Evolutionary conservation across 371 early-diverging fungal genomes (phyloP).

Genomic region (Mortierella sp.): DNA sequence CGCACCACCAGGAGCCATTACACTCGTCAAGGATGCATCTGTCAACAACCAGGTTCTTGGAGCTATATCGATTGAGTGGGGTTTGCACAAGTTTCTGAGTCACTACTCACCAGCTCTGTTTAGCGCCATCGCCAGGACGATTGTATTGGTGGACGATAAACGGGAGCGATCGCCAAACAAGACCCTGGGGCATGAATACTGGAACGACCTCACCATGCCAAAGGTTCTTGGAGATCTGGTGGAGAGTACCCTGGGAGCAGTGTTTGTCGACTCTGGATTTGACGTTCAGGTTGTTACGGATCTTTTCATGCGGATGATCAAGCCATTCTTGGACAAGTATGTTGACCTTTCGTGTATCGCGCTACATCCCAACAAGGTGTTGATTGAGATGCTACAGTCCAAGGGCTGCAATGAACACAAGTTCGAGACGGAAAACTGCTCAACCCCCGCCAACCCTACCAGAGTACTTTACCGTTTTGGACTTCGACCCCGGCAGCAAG

Average conservation of each 20-base stretch:
- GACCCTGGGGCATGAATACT: slow-evolving; percentile 66
- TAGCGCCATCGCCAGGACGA: slow-evolving; percentile 61
- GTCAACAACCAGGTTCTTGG: slow-evolving; percentile 90
- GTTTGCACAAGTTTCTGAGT: slow-evolving; percentile 73
- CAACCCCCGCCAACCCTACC: not conserved
- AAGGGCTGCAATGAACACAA: slow-evolving; percentile 22
- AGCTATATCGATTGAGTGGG: slow-evolving; percentile 70
- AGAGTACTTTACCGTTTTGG: slow-evolving; percentile 12
- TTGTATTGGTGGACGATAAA: slow-evolving; percentile 55
- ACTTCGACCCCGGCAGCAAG: slow-evolving; percentile 1
- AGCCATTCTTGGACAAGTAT: slow-evolving; percentile 63
- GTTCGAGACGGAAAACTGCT: slow-evolving; percentile 4
- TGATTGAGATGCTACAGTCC: slow-evolving; percentile 31
- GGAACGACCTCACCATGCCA: slow-evolving; percentile 79
- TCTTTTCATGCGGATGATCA: slow-evolving; percentile 64
- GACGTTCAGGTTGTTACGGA: slow-evolving; percentile 61
- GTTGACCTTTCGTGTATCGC: slow-evolving; percentile 62
- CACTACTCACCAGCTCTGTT: slow-evolving; percentile 69
- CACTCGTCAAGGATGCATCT: slow-evolving; percentile 84
- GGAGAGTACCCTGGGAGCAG: slow-evolving; percentile 91
- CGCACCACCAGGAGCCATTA: slow-evolving; percentile 75
- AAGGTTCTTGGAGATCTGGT: slow-evolving; percentile 90
- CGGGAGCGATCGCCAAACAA: slow-evolving; percentile 27
- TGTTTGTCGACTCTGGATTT: slow-evolving; percentile 87
- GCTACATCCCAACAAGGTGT: slow-evolving; percentile 60